Evolutionary conservation across 2,329 filamentous ascomycete genomes (phyloP).

Genomic region (Akanthomyces uredinophilus): DNA sequence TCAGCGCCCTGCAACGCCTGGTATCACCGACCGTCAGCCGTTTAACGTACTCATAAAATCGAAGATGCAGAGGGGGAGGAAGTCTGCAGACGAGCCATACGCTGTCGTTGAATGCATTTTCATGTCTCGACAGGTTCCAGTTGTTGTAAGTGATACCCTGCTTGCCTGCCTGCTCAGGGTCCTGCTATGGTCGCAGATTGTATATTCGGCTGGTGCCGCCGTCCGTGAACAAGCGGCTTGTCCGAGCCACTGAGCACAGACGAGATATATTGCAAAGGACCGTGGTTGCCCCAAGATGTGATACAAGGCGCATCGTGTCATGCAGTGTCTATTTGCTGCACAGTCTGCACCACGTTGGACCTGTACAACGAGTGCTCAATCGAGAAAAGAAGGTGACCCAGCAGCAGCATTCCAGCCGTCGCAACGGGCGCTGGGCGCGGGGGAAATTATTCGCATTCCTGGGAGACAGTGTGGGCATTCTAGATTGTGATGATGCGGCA

Average conservation of each 20-base stretch:
- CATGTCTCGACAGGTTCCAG: not conserved
- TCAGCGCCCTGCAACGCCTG: not conserved
- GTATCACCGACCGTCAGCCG: not conserved
- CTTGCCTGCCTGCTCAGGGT: not conserved
- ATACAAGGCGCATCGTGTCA: not conserved
- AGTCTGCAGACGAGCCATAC: not conserved
- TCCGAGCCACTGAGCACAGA: constrained; percentile 10
- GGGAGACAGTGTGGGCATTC: not conserved
- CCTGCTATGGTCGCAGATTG: not conserved
- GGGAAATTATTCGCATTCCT: not conserved
- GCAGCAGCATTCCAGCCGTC: not conserved
- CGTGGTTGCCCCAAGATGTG: not conserved
- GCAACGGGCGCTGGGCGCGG: not conserved
- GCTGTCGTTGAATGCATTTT: not conserved
- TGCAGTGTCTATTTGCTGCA: not conserved
- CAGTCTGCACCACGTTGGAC: not conserved
- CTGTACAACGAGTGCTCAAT: not conserved
- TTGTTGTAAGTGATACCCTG: not conserved
- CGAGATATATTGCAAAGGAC: constrained; percentile 2
- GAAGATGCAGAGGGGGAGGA: not conserved
- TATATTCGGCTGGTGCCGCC: not conserved
- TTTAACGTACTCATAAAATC: not conserved
- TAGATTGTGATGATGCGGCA: no score
- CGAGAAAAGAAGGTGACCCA: not conserved
- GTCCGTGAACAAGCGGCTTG: not conserved